A percentile compares a stretch with the other conserved stretches of the same genome.
These are phyloP conservation scores for Acer campestre DNA, from an alignment of 345 rosid species.

Conservation along the genomic window DNA sequence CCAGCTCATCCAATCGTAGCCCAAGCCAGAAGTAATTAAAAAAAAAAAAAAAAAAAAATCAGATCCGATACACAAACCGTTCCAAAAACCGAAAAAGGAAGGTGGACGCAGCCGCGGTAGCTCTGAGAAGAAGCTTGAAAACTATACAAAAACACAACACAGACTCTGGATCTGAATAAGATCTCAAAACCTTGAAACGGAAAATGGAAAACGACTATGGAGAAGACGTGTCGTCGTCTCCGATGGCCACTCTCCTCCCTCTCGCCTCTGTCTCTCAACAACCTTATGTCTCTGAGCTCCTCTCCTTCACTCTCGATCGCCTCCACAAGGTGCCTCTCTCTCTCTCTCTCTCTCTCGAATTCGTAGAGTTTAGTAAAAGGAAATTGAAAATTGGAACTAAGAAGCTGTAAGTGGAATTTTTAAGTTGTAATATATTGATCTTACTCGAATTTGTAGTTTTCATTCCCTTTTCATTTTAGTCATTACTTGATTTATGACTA, in stretches of 20 bases:
- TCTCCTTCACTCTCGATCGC: constrained; percentile 98
- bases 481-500: background rate
- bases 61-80: background rate
- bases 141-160: background rate
- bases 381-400: no score
- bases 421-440: background rate
- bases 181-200: constrained; percentile 7
- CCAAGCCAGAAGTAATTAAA: background rate
- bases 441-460: background rate
- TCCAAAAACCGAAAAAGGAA: background rate
- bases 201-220: constrained; percentile 51
- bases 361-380: background rate
- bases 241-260: constrained; percentile 53
- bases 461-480: background rate
- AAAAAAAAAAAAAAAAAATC: background rate
- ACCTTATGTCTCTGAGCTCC: constrained; percentile 95
- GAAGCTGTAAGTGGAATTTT: no score
- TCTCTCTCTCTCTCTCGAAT: background rate
- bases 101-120: background rate
- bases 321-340: constrained; percentile 72
- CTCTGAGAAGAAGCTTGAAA: background rate
- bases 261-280: constrained; percentile 88
- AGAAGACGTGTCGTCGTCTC: constrained; percentile 37
- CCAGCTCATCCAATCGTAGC: background rate
- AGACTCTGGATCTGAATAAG: constrained; percentile 20